Conservation (phyloP, 1,284 basidiomycete species). For the Ceraceosorus guamensis region DNA sequence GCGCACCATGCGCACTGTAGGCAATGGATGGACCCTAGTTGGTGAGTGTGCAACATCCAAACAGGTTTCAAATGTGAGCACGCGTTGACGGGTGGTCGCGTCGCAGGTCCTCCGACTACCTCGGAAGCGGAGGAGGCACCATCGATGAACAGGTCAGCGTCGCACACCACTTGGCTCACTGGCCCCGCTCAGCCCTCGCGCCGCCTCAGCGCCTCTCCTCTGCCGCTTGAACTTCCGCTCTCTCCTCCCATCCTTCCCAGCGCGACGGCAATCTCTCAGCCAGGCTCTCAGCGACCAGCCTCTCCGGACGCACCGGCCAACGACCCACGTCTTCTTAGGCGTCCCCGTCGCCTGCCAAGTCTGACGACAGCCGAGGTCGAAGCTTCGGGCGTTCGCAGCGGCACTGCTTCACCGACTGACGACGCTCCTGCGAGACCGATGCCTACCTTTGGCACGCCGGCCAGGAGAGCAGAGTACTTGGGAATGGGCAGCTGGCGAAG, state of each 20-base stretch:
- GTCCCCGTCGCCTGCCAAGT: background rate
- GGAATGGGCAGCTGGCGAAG: no score
- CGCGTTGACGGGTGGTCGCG: background rate
- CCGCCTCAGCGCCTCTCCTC: conserved; percentile 3
- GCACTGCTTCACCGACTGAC: no score
- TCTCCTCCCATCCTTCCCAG: background rate
- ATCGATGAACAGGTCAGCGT: background rate
- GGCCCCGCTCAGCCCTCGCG: conserved; percentile 5
- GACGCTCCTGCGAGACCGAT: no score
- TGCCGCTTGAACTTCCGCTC: background rate
- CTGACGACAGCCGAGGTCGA: background rate
- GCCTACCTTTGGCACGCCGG: no score
- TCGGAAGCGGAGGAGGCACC: background rate
- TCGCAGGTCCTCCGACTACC: background rate
- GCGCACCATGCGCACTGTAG: background rate
- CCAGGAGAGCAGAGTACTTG: no score
- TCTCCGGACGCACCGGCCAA: background rate
- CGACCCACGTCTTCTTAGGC: background rate
- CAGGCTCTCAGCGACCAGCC: background rate
- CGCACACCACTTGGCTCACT: conserved; percentile 5
- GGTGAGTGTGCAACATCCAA: background rate
- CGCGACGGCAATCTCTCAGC: background rate
- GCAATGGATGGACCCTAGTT: conserved; percentile 6
- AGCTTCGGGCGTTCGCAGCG: no score
- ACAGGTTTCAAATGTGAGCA: background rate